Conservation (phyloP, 495 filamentous ascomycete genomes). For the Rusavskia elegans region DNA sequence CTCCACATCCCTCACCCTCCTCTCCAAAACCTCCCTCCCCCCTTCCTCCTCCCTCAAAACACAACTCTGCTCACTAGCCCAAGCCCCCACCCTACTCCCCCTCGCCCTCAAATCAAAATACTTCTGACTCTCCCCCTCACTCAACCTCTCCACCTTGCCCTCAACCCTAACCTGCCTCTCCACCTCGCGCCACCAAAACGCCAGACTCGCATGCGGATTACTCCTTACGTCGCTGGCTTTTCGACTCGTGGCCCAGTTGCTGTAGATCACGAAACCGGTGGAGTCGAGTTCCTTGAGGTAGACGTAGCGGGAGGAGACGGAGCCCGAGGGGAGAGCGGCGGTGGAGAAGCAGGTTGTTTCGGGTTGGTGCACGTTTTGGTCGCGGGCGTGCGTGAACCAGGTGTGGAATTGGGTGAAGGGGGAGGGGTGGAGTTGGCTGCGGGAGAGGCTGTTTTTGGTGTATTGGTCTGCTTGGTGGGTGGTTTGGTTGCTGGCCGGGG, state of each 20-base stretch:
- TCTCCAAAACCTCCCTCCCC: constrained; percentile 30
- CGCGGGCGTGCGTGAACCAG: constrained; percentile 67
- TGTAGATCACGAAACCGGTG: constrained; percentile 79
- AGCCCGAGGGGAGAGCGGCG: constrained; percentile 64
- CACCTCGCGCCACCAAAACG: constrained; percentile 75
- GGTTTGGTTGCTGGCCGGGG: constrained; percentile 83
- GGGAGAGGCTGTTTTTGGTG: constrained; percentile 30
- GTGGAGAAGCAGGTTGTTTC: constrained; percentile 69
- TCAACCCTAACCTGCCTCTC: constrained; percentile 57
- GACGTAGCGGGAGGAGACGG: constrained; percentile 69
- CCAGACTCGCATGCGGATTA: constrained; percentile 53
- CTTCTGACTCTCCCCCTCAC: constrained; percentile 64
- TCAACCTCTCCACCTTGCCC: constrained; percentile 43
- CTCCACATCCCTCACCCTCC: constrained; percentile 33
- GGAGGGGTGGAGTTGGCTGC: constrained; percentile 38
- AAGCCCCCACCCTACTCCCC: constrained; percentile 74
- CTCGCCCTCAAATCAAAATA: constrained; percentile 68
- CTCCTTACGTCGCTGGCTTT: constrained; percentile 45
- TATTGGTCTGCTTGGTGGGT: constrained; percentile 28
- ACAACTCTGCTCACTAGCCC: constrained; percentile 85
- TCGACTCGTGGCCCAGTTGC: constrained; percentile 65
- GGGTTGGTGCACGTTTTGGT: constrained; percentile 44
- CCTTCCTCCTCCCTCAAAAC: constrained; percentile 30
- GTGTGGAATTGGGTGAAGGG: constrained; percentile 56
- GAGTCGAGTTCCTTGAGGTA: constrained; percentile 71